These are phyloP conservation scores for Cubamyces lactineus DNA, from an alignment of 768 basidiomycete species.

Conservation along the genomic window DNA sequence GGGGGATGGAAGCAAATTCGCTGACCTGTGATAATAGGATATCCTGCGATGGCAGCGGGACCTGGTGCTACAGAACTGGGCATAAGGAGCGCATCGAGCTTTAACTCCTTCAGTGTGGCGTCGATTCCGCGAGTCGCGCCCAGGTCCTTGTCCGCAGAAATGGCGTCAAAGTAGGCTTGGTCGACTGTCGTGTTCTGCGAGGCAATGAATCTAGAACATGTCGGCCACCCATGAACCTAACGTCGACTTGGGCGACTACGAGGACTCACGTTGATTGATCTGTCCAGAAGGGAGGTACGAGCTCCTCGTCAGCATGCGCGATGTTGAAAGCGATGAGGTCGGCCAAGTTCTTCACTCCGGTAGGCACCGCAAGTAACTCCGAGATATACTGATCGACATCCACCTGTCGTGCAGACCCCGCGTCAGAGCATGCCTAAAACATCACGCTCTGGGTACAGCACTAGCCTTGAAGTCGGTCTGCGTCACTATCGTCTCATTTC, in stretches of 20 bases:
- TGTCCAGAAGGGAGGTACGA: constrained; percentile 39
- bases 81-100: constrained; percentile 38
- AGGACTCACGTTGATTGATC: constrained; percentile 40
- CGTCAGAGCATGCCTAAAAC: constrained; percentile 32
- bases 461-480: constrained; percentile 61
- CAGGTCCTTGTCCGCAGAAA: constrained; percentile 37
- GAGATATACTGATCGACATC: constrained; percentile 54
- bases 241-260: not conserved
- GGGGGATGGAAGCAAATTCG: not conserved
- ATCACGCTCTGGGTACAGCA: not conserved
- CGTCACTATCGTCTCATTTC: constrained; percentile 59
- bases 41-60: constrained; percentile 59
- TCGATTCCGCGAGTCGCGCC: constrained; percentile 41
- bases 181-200: constrained; percentile 33
- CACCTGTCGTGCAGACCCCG: constrained; percentile 44
- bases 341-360: constrained; percentile 54
- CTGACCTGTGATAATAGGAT: constrained; percentile 66
- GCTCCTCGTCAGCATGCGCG: constrained; percentile 52
- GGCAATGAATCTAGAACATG: constrained; percentile 31
- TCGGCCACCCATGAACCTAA: constrained; percentile 21
- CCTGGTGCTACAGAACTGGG: constrained; percentile 34
- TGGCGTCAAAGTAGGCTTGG: constrained; percentile 36
- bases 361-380: constrained; percentile 52
- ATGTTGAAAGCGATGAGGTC: constrained; percentile 64
- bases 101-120: constrained; percentile 34